Base-by-base conservation (phyloP, 2,329 filamentous ascomycete species). In the Cladosporium sp. region DNA sequence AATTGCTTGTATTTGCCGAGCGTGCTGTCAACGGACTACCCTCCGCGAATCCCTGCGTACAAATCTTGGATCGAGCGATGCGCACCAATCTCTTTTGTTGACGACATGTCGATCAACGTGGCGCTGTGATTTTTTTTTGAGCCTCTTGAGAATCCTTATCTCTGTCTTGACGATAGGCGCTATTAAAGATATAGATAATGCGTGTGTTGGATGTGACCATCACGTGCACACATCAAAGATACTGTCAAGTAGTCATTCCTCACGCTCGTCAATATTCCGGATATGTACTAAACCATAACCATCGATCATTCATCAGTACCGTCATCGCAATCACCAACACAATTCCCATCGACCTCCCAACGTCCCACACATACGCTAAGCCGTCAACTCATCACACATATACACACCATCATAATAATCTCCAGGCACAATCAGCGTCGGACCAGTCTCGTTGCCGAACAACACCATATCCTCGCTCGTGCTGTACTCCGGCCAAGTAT, bases 331-430 rank as follows among this genome's bases (percentile, higher is more conserved):
- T 4, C n/a, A 5, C n/a, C 18, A 10, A 46, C 10, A 10, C 40
- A 46, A 23, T 5, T n/a, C 11, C 8, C n/a, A 29, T 29, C 49
- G 3, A 52, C 49, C 18, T 14, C 23, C 6, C 26, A 14, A 12
- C 10, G 18, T 21, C 28, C 8, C 14, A 8, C 26, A 56, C n/a
- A 26, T n/a, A 46, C n/a, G 18, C 31, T 57, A 31, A 16, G 40
- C 55, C 8, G 31, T 55, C 33, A 57, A 8, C 8, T n/a, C n/a
- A 35, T 62, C 49, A 44, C 60, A 62, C 60, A 53, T 50, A 18
- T 53, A 62, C 44, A 62, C 49, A n/a, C 3, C 18, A 23, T 62
- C 60, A 8, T 37, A 62, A 31, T 62, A 62, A 21, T 62, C 31
- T 10, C 60, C 60, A 40, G 60, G 49, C 5, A 62, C 60, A 14